Conservation (phyloP, 371 early-diverging fungal species). For the Mortierella sp. region DNA sequence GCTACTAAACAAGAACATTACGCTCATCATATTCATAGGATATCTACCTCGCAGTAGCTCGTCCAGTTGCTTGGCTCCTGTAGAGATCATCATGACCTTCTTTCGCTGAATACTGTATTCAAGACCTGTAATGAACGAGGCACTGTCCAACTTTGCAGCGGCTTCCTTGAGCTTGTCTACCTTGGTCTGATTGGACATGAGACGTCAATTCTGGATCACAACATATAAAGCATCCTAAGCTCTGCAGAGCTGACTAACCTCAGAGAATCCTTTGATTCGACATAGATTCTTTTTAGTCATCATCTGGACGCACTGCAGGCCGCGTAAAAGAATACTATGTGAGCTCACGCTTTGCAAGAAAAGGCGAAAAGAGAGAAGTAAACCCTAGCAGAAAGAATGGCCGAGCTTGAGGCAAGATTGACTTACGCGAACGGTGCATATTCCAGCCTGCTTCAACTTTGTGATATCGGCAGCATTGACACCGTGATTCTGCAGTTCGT, state of each 20-base stretch:
- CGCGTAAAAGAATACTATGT: background rate
- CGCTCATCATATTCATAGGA: background rate
- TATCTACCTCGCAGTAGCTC: conserved; percentile 82
- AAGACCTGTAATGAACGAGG: conserved; percentile 87
- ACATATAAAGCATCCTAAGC: background rate
- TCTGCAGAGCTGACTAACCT: conserved; percentile 57
- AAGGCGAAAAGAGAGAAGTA: too few species aligned
- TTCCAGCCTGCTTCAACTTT: conserved; percentile 84
- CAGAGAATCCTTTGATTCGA: conserved; percentile 87
- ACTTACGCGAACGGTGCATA: conserved; percentile 78
- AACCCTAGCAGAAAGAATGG: too few species aligned
- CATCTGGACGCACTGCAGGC: conserved; percentile 83
- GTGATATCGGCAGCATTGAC: conserved; percentile 84
- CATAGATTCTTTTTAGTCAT: conserved; percentile 73
- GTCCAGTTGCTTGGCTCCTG: conserved; percentile 93
- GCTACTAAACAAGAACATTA: background rate
- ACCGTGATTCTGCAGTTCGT: conserved; percentile 70
- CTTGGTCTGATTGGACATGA: conserved; percentile 60
- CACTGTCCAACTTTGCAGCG: conserved; percentile 63
- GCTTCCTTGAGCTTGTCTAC: conserved; percentile 91
- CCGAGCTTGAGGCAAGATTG: too few species aligned
- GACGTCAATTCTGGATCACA: background rate
- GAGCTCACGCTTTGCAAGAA: background rate
- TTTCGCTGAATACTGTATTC: conserved; percentile 83
- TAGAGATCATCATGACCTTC: conserved; percentile 85